Percentiles rank a stretch among this genome's conserved stretches.
Conservation (phyloP, 768 basidiomycete species). For the Serendipita vermifera region DNA sequence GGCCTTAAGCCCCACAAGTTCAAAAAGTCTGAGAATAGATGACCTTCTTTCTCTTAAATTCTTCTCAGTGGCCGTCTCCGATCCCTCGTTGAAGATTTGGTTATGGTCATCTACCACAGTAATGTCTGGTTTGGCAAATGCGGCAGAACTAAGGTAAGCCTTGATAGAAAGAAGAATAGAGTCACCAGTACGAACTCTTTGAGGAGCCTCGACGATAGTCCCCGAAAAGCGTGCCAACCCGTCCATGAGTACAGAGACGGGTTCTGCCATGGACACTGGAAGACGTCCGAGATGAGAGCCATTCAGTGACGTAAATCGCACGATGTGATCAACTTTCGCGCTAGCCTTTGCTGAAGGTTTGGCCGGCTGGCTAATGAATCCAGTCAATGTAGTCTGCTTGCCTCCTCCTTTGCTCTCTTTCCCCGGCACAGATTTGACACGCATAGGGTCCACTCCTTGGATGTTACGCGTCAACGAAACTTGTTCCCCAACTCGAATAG, state of each 20-base stretch:
- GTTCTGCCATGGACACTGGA: constrained; percentile 3
- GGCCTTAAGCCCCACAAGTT: constrained; percentile 58
- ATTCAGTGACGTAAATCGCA: not conserved
- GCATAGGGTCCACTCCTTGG: not conserved
- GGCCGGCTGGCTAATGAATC: not conserved
- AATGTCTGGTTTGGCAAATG: not conserved
- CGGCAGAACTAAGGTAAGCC: not conserved
- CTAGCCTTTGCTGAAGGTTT: constrained; percentile 15
- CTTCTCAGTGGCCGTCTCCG: constrained; percentile 69
- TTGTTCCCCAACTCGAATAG: not conserved
- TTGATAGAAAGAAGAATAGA: not conserved
- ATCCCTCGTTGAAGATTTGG: constrained; percentile 54
- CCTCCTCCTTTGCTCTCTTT: not conserved
- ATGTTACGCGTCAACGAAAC: not conserved
- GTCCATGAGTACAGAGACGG: not conserved
- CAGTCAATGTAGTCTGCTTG: not conserved
- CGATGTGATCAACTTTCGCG: constrained; percentile 11
- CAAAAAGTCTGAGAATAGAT: constrained; percentile 60
- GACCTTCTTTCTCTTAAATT: constrained; percentile 67
- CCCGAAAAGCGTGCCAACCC: not conserved
- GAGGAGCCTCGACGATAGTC: not conserved
- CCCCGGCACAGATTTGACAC: not conserved
- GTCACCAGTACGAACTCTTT: constrained; percentile 11
- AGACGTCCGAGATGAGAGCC: constrained; percentile 1
- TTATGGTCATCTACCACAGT: constrained; percentile 22